Evolutionary conservation across 1,284 basidiomycete genomes (phyloP).

Genomic region (Sporisorium iseilematis-ciliati): DNA sequence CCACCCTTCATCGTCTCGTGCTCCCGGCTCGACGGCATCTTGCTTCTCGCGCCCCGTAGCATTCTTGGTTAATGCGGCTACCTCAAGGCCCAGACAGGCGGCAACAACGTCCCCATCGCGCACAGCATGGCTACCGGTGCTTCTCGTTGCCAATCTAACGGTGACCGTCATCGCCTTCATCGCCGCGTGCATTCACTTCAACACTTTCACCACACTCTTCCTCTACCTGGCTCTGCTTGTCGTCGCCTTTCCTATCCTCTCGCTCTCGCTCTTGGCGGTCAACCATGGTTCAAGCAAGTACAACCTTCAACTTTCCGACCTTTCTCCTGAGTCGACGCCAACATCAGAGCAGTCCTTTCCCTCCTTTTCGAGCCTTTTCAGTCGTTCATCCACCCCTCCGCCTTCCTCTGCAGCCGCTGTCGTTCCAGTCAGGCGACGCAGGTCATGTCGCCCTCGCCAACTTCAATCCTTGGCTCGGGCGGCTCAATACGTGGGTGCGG

Average conservation of each 20-base stretch:
- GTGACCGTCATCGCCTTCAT: constrained; percentile 22
- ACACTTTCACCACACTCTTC: constrained; percentile 42
- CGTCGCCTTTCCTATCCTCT: constrained; percentile 34
- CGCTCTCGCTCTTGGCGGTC: constrained; percentile 21
- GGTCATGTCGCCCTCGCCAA: constrained; percentile 11
- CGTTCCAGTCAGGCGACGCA: neutral
- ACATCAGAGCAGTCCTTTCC: constrained; percentile 6
- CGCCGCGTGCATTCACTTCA: constrained; percentile 40
- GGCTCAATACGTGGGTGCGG: constrained; percentile 24
- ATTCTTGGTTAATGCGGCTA: neutral
- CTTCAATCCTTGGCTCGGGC: constrained; percentile 10
- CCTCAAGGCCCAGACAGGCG: neutral
- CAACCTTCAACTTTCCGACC: constrained; percentile 15
- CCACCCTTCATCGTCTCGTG: neutral
- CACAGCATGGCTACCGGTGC: constrained; percentile 20
- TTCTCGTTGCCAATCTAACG: constrained; percentile 21
- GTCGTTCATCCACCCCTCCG: neutral
- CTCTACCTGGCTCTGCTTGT: constrained; percentile 36
- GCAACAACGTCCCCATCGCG: constrained; percentile 1
- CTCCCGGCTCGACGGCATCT: neutral
- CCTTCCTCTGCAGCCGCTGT: neutral
- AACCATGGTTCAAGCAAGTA: constrained; percentile 7
- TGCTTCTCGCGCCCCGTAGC: constrained; percentile 1
- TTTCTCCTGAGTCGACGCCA: constrained; percentile 8
- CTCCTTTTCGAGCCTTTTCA: constrained; percentile 4